Evolutionary conservation across 2,329 filamentous ascomycete genomes (phyloP).

Genomic region (Lecanicillium sp.): DNA sequence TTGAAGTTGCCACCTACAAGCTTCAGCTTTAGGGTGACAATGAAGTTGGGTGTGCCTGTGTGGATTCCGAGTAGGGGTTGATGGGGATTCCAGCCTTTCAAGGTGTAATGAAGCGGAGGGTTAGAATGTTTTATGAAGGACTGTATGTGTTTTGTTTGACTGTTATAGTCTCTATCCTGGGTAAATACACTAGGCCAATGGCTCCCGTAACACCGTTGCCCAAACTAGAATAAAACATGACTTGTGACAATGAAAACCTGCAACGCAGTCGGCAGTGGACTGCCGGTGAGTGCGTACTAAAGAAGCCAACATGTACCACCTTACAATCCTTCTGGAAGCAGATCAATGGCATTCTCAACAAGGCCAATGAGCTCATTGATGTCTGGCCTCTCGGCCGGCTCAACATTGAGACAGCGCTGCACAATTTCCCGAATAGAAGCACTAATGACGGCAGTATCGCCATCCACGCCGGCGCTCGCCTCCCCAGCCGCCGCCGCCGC

Average conservation of each 20-base stretch:
- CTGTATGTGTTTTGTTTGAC: too few species aligned
- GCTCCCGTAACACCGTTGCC: too few species aligned
- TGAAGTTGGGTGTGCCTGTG: conserved; percentile 19
- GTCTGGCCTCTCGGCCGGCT: conserved; percentile 80
- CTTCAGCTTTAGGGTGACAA: conserved; percentile 39
- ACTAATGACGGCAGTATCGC: conserved; percentile 52
- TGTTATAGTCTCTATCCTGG: conserved; percentile 2
- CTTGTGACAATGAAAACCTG: too few species aligned
- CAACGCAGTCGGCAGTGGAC: too few species aligned
- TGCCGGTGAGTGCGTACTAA: too few species aligned
- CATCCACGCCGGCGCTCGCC: conserved; percentile 18
- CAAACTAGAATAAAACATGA: too few species aligned
- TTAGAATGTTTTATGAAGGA: conserved; percentile 1
- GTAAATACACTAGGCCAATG: conserved; percentile 3
- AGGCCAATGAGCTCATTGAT: conserved; percentile 75
- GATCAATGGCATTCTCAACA: conserved; percentile 64
- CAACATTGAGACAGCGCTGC: conserved; percentile 75
- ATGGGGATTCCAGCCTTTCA: background rate
- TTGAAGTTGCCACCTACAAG: conserved; percentile 79
- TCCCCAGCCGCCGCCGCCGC: conserved; percentile 17
- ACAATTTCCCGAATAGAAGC: conserved; percentile 83
- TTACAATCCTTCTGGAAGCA: conserved; percentile 47
- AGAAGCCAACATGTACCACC: too few species aligned
- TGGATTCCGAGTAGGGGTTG: conserved; percentile 6
- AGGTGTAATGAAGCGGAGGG: background rate